Evolutionary conservation across 495 filamentous ascomycete species (phyloP).

Genomic region (Xylaria curta): DNA sequence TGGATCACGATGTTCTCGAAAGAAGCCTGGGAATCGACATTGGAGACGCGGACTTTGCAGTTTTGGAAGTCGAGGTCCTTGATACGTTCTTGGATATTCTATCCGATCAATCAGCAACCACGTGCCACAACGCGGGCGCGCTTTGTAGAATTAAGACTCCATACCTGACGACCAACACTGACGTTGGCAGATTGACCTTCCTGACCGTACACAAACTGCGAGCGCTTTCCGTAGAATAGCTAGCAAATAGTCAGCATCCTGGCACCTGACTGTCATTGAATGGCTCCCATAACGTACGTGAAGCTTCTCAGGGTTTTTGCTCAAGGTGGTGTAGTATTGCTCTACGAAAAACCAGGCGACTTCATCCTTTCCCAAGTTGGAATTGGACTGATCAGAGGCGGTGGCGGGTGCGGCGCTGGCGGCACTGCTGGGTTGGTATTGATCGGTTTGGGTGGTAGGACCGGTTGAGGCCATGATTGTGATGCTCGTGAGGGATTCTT

Average conservation of each 20-base stretch:
- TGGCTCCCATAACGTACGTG: constrained; percentile 63
- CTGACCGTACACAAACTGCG: constrained; percentile 81
- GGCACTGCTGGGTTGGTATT: constrained; percentile 41
- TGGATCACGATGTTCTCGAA: constrained; percentile 92
- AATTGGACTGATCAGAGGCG: constrained; percentile 30
- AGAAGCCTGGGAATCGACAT: constrained; percentile 95
- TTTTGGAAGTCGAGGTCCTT: constrained; percentile 92
- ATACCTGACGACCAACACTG: constrained; percentile 82
- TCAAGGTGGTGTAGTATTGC: constrained; percentile 97
- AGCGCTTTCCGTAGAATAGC: constrained; percentile 84
- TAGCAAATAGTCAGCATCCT: constrained; percentile 30
- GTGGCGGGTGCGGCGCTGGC: constrained; percentile 28
- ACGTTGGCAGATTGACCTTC: constrained; percentile 88
- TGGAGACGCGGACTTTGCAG: constrained; percentile 96
- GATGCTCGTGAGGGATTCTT: constrained; percentile 27
- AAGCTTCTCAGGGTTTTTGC: constrained; percentile 90
- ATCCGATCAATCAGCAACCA: constrained; percentile 32
- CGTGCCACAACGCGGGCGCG: not conserved
- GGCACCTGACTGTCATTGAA: not conserved
- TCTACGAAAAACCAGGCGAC: constrained; percentile 99
- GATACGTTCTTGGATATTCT: constrained; percentile 95
- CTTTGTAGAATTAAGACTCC: constrained; percentile 42
- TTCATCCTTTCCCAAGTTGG: constrained; percentile 72
- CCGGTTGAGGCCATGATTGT: constrained; percentile 60
- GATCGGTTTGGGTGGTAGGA: constrained; percentile 46